A percentile compares a stretch with the other conserved stretches of the same genome.
These are phyloP conservation scores for Phanerochaete carnosa DNA, from an alignment of 768 basidiomycete species.

Conservation along the genomic window DNA sequence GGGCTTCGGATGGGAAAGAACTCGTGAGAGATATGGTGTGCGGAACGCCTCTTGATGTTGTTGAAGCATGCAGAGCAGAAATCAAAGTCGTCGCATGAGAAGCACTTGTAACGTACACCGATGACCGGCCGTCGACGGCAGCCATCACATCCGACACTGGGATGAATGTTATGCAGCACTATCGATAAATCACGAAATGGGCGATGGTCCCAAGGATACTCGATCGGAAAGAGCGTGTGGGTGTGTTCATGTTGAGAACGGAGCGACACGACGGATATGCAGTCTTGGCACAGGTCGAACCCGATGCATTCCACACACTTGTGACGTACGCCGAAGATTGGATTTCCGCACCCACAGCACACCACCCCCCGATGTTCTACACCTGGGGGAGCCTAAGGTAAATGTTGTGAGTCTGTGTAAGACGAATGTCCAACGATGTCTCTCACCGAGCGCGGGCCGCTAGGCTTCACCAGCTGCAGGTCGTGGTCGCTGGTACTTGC, in stretches of 20 bases:
- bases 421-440: no score
- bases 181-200: neutral
- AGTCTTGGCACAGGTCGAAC: conserved; percentile 67
- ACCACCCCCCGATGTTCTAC: conserved; percentile 27
- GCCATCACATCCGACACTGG: conserved; percentile 49
- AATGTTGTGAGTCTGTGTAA: no score
- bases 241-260: neutral
- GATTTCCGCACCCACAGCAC: conserved; percentile 64
- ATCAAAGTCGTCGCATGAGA: conserved; percentile 75
- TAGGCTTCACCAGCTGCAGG: no score
- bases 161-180: neutral
- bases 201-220: neutral
- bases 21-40: conserved; percentile 4
- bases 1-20: conserved; percentile 7
- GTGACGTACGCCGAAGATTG: conserved; percentile 64
- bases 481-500: no score
- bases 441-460: no score
- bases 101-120: conserved; percentile 75
- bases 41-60: conserved; percentile 12
- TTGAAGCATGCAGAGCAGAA: conserved; percentile 59
- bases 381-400: neutral
- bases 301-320: conserved; percentile 82
- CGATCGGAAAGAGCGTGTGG: conserved; percentile 5
- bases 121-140: conserved; percentile 53
- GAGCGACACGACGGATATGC: conserved; percentile 35